Percentiles rank a stretch among this genome's conserved stretches.
phyloP scores from a whole-genome alignment of 164 flowering plant species.

The Stephania cephalantha region DNA sequence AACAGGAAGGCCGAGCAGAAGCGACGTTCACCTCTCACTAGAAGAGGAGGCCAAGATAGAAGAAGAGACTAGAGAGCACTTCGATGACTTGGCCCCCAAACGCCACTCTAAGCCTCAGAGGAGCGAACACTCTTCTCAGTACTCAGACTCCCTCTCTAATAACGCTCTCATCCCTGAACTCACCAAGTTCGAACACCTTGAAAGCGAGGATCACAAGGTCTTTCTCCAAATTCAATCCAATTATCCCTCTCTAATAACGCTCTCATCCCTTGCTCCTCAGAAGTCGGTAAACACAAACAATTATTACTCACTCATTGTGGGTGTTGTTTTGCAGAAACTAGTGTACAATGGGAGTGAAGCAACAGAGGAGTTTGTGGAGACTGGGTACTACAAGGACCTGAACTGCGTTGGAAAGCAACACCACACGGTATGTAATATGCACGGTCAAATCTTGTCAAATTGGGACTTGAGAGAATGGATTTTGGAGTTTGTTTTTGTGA shows the following conservation, averaged over 20 bases:
- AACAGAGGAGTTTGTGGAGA: conserved; percentile 68
- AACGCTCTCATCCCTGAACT: conserved; percentile 36
- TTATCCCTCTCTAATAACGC: no score
- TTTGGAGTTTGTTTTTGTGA: neutral
- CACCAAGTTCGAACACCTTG: conserved; percentile 51
- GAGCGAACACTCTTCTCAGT: conserved; percentile 57
- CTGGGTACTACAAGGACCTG: conserved; percentile 84
- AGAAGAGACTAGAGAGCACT: conserved; percentile 49
- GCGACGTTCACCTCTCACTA: conserved; percentile 24
- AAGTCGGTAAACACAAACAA: neutral
- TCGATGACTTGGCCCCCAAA: conserved; percentile 56
- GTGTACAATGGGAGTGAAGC: conserved; percentile 33
- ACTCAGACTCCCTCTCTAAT: conserved; percentile 30
- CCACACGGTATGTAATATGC: conserved; percentile 49
- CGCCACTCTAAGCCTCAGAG: conserved; percentile 80
- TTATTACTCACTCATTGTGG: neutral
- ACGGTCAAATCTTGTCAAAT: neutral
- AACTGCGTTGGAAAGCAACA: conserved; percentile 68
- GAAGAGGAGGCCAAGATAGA: conserved; percentile 56
- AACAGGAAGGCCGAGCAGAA: conserved; percentile 21
- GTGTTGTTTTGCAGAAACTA: conserved; percentile 39
- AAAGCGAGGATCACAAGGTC: conserved; percentile 48
- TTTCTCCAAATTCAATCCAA: neutral
- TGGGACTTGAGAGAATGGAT: neutral
- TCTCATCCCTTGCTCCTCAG: no score